Evolutionary conservation across 176 grass and related monocot genomes (phyloP).

Genomic region (Musa beccarii): DNA sequence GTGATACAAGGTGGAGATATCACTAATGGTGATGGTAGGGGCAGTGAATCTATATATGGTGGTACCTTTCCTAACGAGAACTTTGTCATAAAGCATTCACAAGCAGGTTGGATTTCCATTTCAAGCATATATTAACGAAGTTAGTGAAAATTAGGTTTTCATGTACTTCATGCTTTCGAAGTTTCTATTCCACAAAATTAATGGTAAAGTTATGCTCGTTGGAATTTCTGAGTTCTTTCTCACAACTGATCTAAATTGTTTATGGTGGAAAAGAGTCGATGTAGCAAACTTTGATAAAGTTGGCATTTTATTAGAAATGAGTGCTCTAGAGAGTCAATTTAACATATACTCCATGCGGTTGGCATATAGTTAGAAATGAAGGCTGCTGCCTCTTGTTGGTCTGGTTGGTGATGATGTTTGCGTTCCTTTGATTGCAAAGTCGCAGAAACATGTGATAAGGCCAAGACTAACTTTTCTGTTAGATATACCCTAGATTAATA

Average conservation of each 20-base stretch:
- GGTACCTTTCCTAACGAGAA: slow-evolving; percentile 78
- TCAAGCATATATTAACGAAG: not conserved
- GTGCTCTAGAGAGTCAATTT: not conserved
- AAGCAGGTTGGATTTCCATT: slow-evolving; percentile 48
- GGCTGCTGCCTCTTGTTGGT: not conserved
- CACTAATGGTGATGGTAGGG: slow-evolving; percentile 52
- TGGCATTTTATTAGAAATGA: not conserved
- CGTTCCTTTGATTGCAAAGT: not conserved
- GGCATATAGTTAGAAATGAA: not conserved
- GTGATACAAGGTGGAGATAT: slow-evolving; percentile 97
- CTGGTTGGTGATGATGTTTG: not conserved
- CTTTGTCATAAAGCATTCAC: slow-evolving; percentile 77
- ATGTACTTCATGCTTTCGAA: no score
- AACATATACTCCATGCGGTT: not conserved
- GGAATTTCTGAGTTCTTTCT: not conserved
- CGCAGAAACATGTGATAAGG: not conserved
- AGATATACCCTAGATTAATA: no score
- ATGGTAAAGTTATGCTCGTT: not conserved
- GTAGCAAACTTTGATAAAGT: not conserved
- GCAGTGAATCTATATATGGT: no score
- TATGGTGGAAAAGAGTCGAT: not conserved
- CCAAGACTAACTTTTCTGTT: no score
- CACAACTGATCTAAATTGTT: not conserved
- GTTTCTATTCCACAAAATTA: not conserved
- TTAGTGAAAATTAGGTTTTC: no score